Base-by-base conservation (phyloP, 2,329 filamentous ascomycete genomes). In the Blastomyces emzantsi region DNA sequence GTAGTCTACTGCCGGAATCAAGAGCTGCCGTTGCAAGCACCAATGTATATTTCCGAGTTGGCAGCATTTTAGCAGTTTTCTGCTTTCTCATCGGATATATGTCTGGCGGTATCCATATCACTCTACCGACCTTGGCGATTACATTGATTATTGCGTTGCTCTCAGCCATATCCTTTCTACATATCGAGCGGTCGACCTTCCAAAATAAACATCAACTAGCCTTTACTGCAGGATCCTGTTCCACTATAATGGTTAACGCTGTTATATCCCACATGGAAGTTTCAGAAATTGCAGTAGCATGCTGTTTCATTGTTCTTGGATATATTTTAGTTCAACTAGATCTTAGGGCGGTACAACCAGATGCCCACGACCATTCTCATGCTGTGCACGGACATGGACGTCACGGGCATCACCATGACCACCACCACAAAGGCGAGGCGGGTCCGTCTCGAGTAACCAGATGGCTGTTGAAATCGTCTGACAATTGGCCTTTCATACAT, bases 401-500 rank as follows among this genome's bases (percentile, higher is more conserved):
- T 56, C 54, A 56, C 1, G 17, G 8, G 3, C 69, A 75, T 60
- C 66, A 73, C 62, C 66, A 74, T 61, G 1, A 39, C 30, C 67
- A 73, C 60, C 71, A 79, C 63, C 69, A 76, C 7, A 74, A 79
- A 47, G 70, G 70, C 1, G 73, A 77, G 60, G 77, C 79, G 63
- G 76, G 82, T 57, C 81, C 85, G 51, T 95, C 91, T 0, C 80
- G 77, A 57, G 80, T 96, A 49, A 96, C 93, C 0, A 84, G 82
- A 17, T 83, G 88, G 63, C 74, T 97, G 3, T 80, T 97, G n/a
- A 82, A 82, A 0, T 82, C 84, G 62, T 88, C 87, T 13, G 83
- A 88, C 59, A 81, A 81, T 33, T 90, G 88, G 73, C 92, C 93
- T 0, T 81, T 97, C 43, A 71, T 97, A 22, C 87, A 97, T 72